A percentile compares a stretch with the other conserved stretches of the same genome.
These are phyloP conservation scores for Cutaneotrichosporon sp. DNA, from an alignment of 1,284 basidiomycete species.

Conservation along the genomic window DNA sequence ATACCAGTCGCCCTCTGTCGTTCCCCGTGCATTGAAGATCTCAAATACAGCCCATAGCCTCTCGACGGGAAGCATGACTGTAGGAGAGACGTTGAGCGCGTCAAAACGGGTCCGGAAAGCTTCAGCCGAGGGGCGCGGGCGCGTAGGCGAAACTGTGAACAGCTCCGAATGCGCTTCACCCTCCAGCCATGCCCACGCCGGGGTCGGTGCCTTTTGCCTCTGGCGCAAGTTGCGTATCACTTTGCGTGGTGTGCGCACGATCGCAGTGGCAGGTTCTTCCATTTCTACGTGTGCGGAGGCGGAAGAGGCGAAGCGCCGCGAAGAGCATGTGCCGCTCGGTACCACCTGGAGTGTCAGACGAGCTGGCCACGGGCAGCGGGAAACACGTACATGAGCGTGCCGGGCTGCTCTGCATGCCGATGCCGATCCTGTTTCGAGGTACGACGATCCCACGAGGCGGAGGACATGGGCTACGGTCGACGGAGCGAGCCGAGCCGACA, in stretches of 20 bases:
- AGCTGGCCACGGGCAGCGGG: background rate
- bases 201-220: background rate
- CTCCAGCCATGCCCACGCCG: conserved; percentile 3
- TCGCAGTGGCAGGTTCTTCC: background rate
- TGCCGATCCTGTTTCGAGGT: conserved; percentile 10
- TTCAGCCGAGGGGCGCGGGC: background rate
- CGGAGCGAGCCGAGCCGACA: conserved; percentile 15
- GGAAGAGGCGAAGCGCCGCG: conserved; percentile 12
- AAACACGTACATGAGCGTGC: background rate
- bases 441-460: conserved; percentile 16
- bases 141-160: background rate
- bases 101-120: conserved; percentile 1
- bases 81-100: background rate
- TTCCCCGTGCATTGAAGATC: background rate
- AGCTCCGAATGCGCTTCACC: background rate
- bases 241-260: conserved; percentile 6
- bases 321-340: background rate
- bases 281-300: conserved; percentile 3
- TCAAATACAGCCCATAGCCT: conserved; percentile 3
- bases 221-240: background rate
- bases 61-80: background rate
- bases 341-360: background rate
- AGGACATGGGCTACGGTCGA: conserved; percentile 17
- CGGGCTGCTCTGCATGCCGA: background rate
- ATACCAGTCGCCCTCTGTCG: conserved; percentile 7